Conservation (phyloP, 192 early-diverging fungal species). For the Geranomyces michiganensis region DNA sequence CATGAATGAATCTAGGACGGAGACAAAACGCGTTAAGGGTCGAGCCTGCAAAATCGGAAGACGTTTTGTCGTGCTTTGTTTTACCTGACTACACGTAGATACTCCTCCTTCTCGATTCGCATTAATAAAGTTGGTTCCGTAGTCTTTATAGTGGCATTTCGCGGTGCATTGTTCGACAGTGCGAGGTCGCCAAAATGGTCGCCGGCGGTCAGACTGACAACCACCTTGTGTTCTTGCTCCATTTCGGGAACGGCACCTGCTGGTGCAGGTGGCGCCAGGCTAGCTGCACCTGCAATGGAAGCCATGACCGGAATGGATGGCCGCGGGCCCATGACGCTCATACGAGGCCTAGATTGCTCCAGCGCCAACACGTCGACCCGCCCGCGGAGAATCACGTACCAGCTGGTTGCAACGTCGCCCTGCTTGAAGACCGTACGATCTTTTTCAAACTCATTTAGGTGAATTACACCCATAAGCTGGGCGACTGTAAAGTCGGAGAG, state of each 20-base stretch:
- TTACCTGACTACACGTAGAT: conserved; percentile 42
- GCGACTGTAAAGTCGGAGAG: conserved; percentile 44
- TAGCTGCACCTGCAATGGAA: background rate
- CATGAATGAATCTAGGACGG: conserved; percentile 38
- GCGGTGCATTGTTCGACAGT: conserved; percentile 37
- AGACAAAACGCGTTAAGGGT: background rate
- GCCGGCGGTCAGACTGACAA: conserved; percentile 21
- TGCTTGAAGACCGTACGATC: conserved; percentile 46
- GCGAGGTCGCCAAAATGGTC: conserved; percentile 50
- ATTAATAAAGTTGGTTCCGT: conserved; percentile 26
- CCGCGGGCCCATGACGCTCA: background rate
- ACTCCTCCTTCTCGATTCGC: conserved; percentile 46
- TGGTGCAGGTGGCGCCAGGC: background rate
- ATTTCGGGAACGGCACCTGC: background rate
- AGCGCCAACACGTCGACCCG: conserved; percentile 37
- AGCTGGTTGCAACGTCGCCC: conserved; percentile 41
- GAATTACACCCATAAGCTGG: conserved; percentile 44
- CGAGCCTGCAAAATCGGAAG: background rate
- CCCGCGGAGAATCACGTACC: conserved; percentile 44
- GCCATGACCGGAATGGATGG: background rate
- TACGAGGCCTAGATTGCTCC: background rate
- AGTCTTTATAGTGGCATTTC: conserved; percentile 45
- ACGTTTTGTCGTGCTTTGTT: background rate
- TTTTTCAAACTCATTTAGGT: conserved; percentile 34
- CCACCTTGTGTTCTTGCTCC: background rate